Evolutionary conservation across 192 early-diverging fungal genomes (phyloP).

Genomic region (Podila minutissima): DNA sequence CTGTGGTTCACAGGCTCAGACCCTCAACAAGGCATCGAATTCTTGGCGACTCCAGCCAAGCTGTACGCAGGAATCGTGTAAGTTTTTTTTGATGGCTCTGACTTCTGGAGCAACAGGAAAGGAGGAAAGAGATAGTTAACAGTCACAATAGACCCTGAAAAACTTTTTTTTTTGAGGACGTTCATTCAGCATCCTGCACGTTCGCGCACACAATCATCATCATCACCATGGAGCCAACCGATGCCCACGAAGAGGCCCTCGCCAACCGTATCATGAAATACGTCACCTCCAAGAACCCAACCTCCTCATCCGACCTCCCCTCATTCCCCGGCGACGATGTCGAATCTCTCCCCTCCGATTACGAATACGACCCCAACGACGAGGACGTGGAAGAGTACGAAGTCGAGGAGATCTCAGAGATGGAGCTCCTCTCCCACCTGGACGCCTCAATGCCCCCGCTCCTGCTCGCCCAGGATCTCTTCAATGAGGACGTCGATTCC

Average conservation of each 20-base stretch:
- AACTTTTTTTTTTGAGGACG: neutral
- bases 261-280: slow-evolving; percentile 52
- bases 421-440: slow-evolving; percentile 55
- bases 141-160: too few species aligned
- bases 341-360: slow-evolving; percentile 61
- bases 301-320: slow-evolving; percentile 34
- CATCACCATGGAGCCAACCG: slow-evolving; percentile 22
- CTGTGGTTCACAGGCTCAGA: too few species aligned
- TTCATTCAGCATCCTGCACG: too few species aligned
- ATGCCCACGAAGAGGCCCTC: slow-evolving; percentile 39
- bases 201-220: neutral
- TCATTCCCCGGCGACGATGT: slow-evolving; percentile 61
- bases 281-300: slow-evolving; percentile 18
- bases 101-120: too few species aligned
- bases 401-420: slow-evolving; percentile 62
- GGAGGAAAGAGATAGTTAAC: too few species aligned
- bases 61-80: too few species aligned
- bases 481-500: slow-evolving; percentile 56
- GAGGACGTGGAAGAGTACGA: slow-evolving; percentile 57
- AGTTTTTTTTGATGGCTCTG: too few species aligned
- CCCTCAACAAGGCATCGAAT: too few species aligned
- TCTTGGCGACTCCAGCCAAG: too few species aligned
- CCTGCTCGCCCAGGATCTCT: slow-evolving; percentile 52
- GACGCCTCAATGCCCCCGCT: slow-evolving; percentile 55
- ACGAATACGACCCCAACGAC: slow-evolving; percentile 57